phyloP scores from a whole-genome alignment of 768 basidiomycete genomes.

The Brasilioporus rufonigricans region DNA sequence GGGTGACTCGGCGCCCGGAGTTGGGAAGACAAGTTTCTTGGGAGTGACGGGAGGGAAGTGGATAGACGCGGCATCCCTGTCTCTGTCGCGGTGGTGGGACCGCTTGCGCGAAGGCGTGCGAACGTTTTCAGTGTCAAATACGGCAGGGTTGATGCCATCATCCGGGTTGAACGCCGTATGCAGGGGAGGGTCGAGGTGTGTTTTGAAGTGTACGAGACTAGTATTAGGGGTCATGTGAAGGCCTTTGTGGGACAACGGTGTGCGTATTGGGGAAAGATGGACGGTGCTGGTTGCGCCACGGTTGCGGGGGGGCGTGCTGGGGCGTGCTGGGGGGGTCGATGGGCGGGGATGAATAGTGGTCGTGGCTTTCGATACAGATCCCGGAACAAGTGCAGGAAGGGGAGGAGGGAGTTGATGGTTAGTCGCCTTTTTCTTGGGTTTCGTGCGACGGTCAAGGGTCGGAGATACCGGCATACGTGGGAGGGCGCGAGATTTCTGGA shows the following conservation, averaged over 20 bases:
- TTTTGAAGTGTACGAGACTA: slow-evolving; percentile 67
- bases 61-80: slow-evolving; percentile 15
- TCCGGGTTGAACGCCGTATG: slow-evolving; percentile 27
- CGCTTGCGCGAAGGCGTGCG: slow-evolving; percentile 48
- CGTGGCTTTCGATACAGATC: slow-evolving; percentile 15
- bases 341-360: slow-evolving; percentile 18
- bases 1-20: slow-evolving; percentile 36
- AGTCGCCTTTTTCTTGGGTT: slow-evolving; percentile 19
- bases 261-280: slow-evolving; percentile 58
- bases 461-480: slow-evolving; percentile 49
- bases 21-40: slow-evolving; percentile 38
- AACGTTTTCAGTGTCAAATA: slow-evolving; percentile 36
- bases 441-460: slow-evolving; percentile 38
- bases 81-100: slow-evolving; percentile 27
- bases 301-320: slow-evolving; percentile 39
- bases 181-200: slow-evolving; percentile 63
- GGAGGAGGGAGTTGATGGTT: slow-evolving; percentile 16
- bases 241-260: slow-evolving; percentile 66
- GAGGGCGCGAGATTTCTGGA: slow-evolving; percentile 36
- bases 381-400: slow-evolving; percentile 26
- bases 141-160: slow-evolving; percentile 37
- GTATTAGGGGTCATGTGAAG: slow-evolving; percentile 68
- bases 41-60: slow-evolving; percentile 42
- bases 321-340: slow-evolving; percentile 38
- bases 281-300: slow-evolving; percentile 25